Evolutionary conservation across 2,329 filamentous ascomycete species (phyloP), one percentile per base, ranked within the genome.

Genomic region (Pestalotiopsis fici): DNA sequence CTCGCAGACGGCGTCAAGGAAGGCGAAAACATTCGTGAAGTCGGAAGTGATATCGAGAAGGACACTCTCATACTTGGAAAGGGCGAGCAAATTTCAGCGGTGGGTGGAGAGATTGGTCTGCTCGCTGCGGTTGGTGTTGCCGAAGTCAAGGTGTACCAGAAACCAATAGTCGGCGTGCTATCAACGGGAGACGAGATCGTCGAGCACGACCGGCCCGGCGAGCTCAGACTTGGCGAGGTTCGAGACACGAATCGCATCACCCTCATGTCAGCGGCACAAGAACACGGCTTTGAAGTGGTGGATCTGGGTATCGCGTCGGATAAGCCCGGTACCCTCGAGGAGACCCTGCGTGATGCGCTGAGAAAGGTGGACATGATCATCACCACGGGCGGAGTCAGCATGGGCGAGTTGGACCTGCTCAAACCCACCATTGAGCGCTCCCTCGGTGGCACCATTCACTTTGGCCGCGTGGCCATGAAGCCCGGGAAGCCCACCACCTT

Each of bases 401-500:
- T 99, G 96, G 96, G 96, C 66, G 96, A 99, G 81, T 89, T 98
- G 2, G 96, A 99, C 79, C 90, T 99, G 7, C 88, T 99, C 23
- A 99, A 99, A 78, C 95, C 96, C 0, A 98, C 95, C 0, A 93
- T 99, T 74, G 96, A 98, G 82, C 91, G 95, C 55, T 86, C 90
- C 1, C 87, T 99, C 1, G 94, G 94, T 66, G 96, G 96, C 7
- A 96, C 91, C 0, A 97, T 99, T 71, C 96, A 98, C 79, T 99
- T 99, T 74, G 96, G 96, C 27, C 91, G 96, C 3, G 96, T 99
- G 2, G 88, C 91, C 65, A 98, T 99, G 96, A 99, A 99, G 83
- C 96, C 96, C 0, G 96, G 96, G 4, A 99, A 98, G 80, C 96
- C 96, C 2, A 98, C 95, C 0, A 99, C 96, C 0, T 99, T 99